Percentiles rank a stretch among this genome's conserved stretches.
These are phyloP conservation scores for Hanseniaspora guilliermondii DNA, from an alignment of 805 yeast genomes.

Conservation along the genomic window DNA sequence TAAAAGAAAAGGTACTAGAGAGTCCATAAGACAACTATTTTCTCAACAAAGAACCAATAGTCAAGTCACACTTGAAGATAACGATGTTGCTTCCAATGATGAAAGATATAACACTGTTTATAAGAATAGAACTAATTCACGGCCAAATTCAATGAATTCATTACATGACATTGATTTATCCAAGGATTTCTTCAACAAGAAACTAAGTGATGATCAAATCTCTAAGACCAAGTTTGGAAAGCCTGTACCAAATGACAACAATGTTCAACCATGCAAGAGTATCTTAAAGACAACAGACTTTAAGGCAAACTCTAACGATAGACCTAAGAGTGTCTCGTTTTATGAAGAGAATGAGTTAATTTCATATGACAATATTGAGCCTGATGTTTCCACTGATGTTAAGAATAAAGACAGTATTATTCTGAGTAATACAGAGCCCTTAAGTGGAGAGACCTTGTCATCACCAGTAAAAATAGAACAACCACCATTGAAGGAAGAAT, in stretches of 20 bases:
- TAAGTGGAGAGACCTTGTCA: background rate
- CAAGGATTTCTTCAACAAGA: background rate
- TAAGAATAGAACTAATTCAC: background rate
- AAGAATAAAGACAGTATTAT: too few species aligned
- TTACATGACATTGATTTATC: background rate
- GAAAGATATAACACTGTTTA: background rate
- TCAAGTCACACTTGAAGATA: background rate
- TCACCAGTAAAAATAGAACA: background rate
- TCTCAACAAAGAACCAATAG: background rate
- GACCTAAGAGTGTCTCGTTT: slow-evolving; percentile 2
- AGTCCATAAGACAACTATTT: background rate
- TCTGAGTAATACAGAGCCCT: background rate
- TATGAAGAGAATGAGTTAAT: background rate
- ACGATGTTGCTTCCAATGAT: background rate
- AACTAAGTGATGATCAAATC: background rate
- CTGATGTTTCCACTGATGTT: background rate
- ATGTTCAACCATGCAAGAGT: background rate
- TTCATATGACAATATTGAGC: background rate
- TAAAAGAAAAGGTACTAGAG: background rate
- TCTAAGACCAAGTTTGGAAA: background rate
- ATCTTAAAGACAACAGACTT: background rate
- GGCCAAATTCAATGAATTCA: background rate
- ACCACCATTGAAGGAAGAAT: background rate
- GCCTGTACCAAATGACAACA: background rate
- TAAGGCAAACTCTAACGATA: background rate